phyloP scores from a whole-genome alignment of 2,329 filamentous ascomycete species.

The Ploettnerulaceae sp. region DNA sequence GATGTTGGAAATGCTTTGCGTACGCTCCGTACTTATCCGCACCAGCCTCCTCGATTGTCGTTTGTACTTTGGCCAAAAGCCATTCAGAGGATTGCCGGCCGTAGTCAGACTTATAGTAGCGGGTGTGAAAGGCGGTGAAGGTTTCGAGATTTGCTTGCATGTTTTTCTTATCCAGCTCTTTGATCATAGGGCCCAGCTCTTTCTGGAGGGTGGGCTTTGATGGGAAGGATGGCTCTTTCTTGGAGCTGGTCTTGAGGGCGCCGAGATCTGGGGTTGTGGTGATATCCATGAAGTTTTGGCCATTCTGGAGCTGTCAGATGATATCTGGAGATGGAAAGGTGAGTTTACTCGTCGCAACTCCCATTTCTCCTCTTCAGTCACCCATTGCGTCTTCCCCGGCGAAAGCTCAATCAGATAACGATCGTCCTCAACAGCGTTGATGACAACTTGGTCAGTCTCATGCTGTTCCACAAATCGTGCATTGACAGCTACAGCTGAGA shows the following conservation, averaged over 20 bases:
- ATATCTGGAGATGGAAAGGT: background rate
- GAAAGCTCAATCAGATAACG: constrained; percentile 75
- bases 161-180: constrained; percentile 50
- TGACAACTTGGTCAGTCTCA: constrained; percentile 48
- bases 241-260: constrained; percentile 35
- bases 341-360: constrained; percentile 69
- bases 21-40: constrained; percentile 61
- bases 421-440: constrained; percentile 41
- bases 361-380: constrained; percentile 96
- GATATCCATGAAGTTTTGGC: constrained; percentile 90
- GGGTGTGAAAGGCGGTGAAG: constrained; percentile 73
- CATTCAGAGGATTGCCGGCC: constrained; percentile 83
- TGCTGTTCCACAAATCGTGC: constrained; percentile 52
- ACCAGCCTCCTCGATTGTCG: constrained; percentile 65
- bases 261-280: constrained; percentile 69
- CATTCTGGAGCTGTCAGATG: constrained; percentile 52
- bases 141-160: constrained; percentile 75
- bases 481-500: constrained; percentile 47
- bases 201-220: constrained; percentile 59
- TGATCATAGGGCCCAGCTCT: constrained; percentile 60
- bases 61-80: constrained; percentile 70
- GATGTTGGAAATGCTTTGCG: constrained; percentile 70
- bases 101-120: constrained; percentile 74
- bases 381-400: constrained; percentile 79
- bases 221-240: constrained; percentile 57